These are phyloP conservation scores for Cucumis sativus DNA, from an alignment of 306 rosid genomes.

Conservation along the genomic window DNA sequence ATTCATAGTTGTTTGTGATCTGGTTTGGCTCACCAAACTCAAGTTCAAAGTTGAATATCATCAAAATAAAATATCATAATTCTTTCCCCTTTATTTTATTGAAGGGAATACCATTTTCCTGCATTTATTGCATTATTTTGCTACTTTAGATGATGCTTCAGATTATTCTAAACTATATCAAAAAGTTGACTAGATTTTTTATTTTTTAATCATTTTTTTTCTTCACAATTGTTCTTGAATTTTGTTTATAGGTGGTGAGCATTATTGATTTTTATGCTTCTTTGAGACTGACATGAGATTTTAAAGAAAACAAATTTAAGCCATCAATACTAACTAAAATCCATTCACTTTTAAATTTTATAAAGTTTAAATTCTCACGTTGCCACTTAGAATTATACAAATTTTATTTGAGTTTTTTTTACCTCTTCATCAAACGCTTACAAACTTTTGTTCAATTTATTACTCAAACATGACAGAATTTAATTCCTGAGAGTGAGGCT, in stretches of 20 bases:
- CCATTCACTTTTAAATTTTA: neutral
- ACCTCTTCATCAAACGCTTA: too few species aligned
- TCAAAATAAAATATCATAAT: neutral
- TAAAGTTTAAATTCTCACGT: neutral
- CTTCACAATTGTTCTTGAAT: neutral
- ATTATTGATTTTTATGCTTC: neutral
- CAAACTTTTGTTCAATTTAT: too few species aligned
- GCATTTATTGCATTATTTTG: neutral
- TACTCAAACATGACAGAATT: too few species aligned
- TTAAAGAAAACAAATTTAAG: neutral
- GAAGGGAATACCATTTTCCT: constrained; percentile 1
- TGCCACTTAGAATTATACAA: neutral
- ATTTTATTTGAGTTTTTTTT: too few species aligned
- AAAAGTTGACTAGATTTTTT: neutral
- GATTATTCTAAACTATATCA: neutral
- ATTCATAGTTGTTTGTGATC: neutral
- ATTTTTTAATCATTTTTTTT: neutral
- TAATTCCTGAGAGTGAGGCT: too few species aligned
- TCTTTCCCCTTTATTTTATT: constrained; percentile 1
- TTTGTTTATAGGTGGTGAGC: neutral
- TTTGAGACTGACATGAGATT: neutral
- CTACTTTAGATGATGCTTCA: constrained; percentile 2
- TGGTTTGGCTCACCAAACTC: neutral
- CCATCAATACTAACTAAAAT: neutral
- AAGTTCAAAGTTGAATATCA: constrained; percentile 1